Evolutionary conservation across 2,329 filamentous ascomycete genomes (phyloP).

Genomic region (Xylaria sp.): DNA sequence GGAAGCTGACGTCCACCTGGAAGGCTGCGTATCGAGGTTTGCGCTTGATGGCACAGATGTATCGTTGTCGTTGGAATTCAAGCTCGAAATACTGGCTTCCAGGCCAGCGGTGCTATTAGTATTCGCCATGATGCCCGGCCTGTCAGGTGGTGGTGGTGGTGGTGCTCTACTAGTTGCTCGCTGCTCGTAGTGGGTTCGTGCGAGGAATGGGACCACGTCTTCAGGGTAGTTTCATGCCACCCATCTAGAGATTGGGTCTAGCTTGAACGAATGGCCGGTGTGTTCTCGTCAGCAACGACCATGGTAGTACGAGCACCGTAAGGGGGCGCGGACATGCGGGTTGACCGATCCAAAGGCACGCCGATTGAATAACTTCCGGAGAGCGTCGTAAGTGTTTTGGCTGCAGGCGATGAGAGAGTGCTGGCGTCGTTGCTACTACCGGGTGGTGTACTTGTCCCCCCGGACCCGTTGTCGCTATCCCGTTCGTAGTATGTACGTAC

Average conservation of each 20-base stretch:
- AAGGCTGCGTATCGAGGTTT: constrained; percentile 41
- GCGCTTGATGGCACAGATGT: constrained; percentile 42
- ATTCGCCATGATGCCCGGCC: constrained; percentile 37
- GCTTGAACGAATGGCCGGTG: constrained; percentile 34
- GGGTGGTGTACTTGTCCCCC: constrained; percentile 12
- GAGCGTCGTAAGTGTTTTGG: neutral
- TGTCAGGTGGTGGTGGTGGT: constrained; percentile 26
- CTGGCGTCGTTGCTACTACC: constrained; percentile 4
- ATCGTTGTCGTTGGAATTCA: constrained; percentile 43
- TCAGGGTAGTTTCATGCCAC: constrained; percentile 34
- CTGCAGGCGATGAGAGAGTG: constrained; percentile 2
- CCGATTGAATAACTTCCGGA: constrained; percentile 17
- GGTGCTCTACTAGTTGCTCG: constrained; percentile 25
- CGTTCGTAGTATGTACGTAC: constrained; percentile 7
- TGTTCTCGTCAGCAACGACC: constrained; percentile 36
- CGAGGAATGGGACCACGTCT: constrained; percentile 39
- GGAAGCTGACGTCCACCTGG: constrained; percentile 42
- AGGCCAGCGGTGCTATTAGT: constrained; percentile 33
- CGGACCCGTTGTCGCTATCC: constrained; percentile 4
- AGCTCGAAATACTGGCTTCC: constrained; percentile 42
- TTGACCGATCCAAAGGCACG: constrained; percentile 18
- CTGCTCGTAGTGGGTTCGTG: constrained; percentile 28
- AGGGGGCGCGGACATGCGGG: constrained; percentile 34
- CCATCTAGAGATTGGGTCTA: constrained; percentile 35
- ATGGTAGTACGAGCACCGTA: constrained; percentile 38